Conservation (phyloP, 192 early-diverging fungal genomes). For the Gigaspora rosea region DNA sequence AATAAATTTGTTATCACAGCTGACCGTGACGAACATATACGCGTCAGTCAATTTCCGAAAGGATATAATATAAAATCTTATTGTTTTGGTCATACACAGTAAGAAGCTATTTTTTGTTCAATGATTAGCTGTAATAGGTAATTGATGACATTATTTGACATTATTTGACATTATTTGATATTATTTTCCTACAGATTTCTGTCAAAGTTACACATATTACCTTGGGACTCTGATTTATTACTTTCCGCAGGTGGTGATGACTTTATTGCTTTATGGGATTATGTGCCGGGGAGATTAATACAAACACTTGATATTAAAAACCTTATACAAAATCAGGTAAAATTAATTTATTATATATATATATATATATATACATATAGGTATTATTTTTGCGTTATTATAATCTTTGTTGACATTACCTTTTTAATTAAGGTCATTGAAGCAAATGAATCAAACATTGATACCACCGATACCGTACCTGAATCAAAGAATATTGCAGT, state of each 20-base stretch:
- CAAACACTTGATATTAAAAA: conserved; percentile 67
- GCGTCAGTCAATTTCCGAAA: conserved; percentile 89
- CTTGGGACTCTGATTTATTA: conserved; percentile 54
- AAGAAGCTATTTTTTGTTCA: conserved; percentile 26
- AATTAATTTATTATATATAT: not conserved
- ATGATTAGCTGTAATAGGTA: not conserved
- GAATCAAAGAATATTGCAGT: conserved; percentile 39
- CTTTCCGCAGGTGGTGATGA: conserved; percentile 88
- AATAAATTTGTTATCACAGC: conserved; percentile 79
- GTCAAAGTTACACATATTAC: conserved; percentile 62
- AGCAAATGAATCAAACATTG: not conserved
- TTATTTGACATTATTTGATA: not conserved
- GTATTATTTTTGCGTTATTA: not conserved
- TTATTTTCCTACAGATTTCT: conserved; percentile 60
- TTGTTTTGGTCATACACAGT: conserved; percentile 90
- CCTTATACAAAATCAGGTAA: not conserved
- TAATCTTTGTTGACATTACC: too few relatives aligned
- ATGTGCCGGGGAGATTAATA: conserved; percentile 58
- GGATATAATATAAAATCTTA: conserved; percentile 87
- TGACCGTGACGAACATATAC: conserved; percentile 98
- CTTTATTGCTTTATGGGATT: conserved; percentile 77
- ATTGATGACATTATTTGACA: not conserved
- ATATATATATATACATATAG: not conserved
- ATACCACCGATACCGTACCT: not conserved
- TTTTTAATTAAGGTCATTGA: too few relatives aligned